Percentiles rank a stretch among this genome's conserved stretches.
Evolutionary conservation across 805 yeast genomes (phyloP).

Genomic region (Metschnikowia lachancei): DNA sequence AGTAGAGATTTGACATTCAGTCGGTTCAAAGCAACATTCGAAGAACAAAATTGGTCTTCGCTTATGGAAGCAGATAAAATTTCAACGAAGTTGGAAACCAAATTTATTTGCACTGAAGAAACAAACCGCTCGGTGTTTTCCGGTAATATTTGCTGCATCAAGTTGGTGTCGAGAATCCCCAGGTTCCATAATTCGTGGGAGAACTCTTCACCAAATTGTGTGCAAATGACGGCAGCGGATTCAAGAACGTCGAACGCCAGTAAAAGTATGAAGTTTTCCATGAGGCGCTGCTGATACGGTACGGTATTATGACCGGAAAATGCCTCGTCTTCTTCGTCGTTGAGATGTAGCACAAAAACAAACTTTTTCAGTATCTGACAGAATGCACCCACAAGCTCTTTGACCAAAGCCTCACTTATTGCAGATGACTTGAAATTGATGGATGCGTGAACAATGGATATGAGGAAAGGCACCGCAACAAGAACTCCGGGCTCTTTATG

Average conservation of each 20-base stretch:
- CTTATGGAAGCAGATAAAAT: conserved; percentile 46
- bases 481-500: conserved; percentile 16
- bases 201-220: conserved; percentile 24
- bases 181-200: conserved; percentile 25
- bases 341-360: conserved; percentile 25
- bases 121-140: conserved; percentile 45
- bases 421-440: conserved; percentile 64
- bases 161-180: conserved; percentile 29
- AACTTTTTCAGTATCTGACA: conserved; percentile 21
- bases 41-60: conserved; percentile 9
- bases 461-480: conserved; percentile 56
- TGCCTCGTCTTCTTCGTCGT: conserved; percentile 27
- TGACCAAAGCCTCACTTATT: conserved; percentile 35
- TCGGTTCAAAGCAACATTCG: conserved; percentile 3
- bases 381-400: conserved; percentile 17
- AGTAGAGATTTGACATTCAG: conserved; percentile 30
- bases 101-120: conserved; percentile 42
- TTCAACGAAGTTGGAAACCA: conserved; percentile 52
- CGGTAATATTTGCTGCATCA: conserved; percentile 44
- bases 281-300: conserved; percentile 34
- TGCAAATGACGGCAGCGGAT: conserved; percentile 31
- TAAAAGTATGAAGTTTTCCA: conserved; percentile 50
- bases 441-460: conserved; percentile 54
- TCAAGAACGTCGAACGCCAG: conserved; percentile 60
- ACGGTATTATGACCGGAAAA: conserved; percentile 29